Evolutionary conservation across 352 stramenopile species (phyloP).

Genomic region (Globisporangium alternatum): DNA sequence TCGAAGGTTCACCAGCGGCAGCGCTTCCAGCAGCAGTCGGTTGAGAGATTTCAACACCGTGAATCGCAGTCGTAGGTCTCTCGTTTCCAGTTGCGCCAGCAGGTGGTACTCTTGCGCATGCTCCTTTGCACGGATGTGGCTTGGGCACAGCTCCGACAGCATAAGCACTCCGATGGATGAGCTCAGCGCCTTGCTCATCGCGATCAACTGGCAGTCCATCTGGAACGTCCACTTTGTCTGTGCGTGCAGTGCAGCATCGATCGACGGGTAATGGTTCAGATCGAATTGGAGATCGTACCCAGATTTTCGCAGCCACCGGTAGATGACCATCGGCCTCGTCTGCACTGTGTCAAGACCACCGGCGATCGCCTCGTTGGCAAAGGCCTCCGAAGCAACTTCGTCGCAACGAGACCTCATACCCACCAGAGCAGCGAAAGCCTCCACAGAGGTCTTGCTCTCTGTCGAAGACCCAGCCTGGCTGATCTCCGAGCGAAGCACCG

Average conservation of each 20-base stretch:
- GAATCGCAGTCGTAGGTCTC: conserved; percentile 62
- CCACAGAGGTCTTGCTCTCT: conserved; percentile 31
- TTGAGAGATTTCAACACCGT: conserved; percentile 60
- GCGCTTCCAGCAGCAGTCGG: conserved; percentile 38
- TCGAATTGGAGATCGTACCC: conserved; percentile 65
- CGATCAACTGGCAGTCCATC: conserved; percentile 75
- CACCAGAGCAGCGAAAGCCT: conserved; percentile 27
- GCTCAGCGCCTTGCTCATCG: conserved; percentile 37
- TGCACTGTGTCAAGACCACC: conserved; percentile 17
- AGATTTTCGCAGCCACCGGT: conserved; percentile 38
- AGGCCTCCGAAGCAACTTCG: conserved; percentile 2
- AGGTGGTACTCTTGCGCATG: conserved; percentile 33
- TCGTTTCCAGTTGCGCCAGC: conserved; percentile 41
- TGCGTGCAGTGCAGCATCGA: conserved; percentile 38
- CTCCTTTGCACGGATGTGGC: conserved; percentile 36
- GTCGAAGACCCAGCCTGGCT: conserved; percentile 23
- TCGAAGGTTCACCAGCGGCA: conserved; percentile 68
- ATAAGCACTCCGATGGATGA: conserved; percentile 52
- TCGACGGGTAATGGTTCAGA: conserved; percentile 40
- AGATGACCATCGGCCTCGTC: conserved; percentile 32
- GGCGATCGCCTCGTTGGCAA: not conserved
- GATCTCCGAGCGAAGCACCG: conserved; percentile 24
- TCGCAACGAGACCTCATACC: conserved; percentile 19
- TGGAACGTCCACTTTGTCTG: conserved; percentile 67
- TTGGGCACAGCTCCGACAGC: conserved; percentile 61